Evolutionary conservation across 1,284 basidiomycete species (phyloP).

Genomic region (Ustilago trichophora): DNA sequence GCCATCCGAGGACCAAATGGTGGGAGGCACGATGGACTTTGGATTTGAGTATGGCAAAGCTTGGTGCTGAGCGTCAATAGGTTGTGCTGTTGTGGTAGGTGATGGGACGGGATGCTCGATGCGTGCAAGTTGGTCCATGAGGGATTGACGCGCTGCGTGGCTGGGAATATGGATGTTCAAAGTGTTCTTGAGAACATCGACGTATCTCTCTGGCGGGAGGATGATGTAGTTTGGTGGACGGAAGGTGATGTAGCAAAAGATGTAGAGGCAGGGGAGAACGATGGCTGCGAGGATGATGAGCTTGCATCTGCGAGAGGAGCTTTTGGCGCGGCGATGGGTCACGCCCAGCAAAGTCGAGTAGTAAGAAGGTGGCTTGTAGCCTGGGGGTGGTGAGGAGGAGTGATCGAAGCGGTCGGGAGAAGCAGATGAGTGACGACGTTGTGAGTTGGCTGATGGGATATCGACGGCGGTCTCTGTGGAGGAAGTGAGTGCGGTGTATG

Average conservation of each 20-base stretch:
- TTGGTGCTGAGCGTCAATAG: neutral
- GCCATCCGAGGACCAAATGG: conserved; percentile 47
- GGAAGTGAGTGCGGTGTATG: conserved; percentile 29
- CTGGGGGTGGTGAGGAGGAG: conserved; percentile 26
- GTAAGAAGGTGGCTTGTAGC: conserved; percentile 37
- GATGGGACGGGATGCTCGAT: conserved; percentile 18
- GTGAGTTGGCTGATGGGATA: conserved; percentile 5
- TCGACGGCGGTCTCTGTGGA: conserved; percentile 29
- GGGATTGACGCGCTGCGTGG: conserved; percentile 15
- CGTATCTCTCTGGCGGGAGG: conserved; percentile 36
- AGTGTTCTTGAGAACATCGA: conserved; percentile 27
- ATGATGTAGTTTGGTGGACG: conserved; percentile 43
- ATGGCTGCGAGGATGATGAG: conserved; percentile 15
- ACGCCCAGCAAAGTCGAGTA: conserved; percentile 22
- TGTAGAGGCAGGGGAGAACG: conserved; percentile 25
- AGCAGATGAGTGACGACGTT: conserved; percentile 7
- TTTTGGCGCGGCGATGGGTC: conserved; percentile 22
- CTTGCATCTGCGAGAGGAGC: conserved; percentile 33
- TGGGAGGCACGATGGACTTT: conserved; percentile 21
- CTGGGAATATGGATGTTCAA: conserved; percentile 36
- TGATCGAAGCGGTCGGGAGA: conserved; percentile 12
- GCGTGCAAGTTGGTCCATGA: conserved; percentile 24
- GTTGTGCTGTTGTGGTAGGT: neutral
- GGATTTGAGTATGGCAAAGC: conserved; percentile 2
- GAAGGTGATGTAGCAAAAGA: conserved; percentile 37